Conservation (phyloP, 108 stramenopile species). For the Ochromonas danica region DNA sequence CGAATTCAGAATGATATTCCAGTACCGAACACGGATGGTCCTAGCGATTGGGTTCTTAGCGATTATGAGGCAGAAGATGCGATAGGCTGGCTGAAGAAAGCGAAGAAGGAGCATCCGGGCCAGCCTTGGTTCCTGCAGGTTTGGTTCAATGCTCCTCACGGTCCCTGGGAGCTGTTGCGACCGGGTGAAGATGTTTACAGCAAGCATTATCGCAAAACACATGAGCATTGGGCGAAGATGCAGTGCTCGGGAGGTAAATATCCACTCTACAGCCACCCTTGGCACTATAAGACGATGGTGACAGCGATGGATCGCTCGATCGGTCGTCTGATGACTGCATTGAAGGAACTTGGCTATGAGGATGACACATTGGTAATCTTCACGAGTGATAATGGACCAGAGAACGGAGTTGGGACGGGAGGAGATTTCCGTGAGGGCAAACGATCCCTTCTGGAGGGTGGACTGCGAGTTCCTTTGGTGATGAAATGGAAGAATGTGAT, state of each 20-base stretch:
- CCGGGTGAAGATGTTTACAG: background rate
- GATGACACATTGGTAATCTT: constrained; percentile 57
- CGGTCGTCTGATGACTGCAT: constrained; percentile 45
- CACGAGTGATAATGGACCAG: constrained; percentile 65
- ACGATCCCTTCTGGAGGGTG: constrained; percentile 20
- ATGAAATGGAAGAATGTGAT: constrained; percentile 8
- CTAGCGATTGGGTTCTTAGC: background rate
- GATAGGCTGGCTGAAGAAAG: background rate
- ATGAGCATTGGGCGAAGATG: background rate
- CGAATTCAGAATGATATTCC: background rate
- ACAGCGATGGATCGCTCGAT: constrained; percentile 57
- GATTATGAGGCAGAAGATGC: background rate
- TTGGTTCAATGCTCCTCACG: constrained; percentile 24
- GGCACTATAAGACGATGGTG: constrained; percentile 57
- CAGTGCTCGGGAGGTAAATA: background rate
- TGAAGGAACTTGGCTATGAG: constrained; percentile 44
- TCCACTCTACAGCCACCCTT: constrained; percentile 17
- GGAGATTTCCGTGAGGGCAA: constrained; percentile 4
- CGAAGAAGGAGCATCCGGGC: background rate
- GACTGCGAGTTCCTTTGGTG: constrained; percentile 7
- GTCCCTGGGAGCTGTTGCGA: background rate
- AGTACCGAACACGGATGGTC: background rate
- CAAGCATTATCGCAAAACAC: background rate
- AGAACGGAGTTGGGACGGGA: constrained; percentile 36
- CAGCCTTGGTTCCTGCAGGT: constrained; percentile 23